Base-by-base conservation (phyloP, 2,329 filamentous ascomycete species). In the Diaporthe vaccinii region DNA sequence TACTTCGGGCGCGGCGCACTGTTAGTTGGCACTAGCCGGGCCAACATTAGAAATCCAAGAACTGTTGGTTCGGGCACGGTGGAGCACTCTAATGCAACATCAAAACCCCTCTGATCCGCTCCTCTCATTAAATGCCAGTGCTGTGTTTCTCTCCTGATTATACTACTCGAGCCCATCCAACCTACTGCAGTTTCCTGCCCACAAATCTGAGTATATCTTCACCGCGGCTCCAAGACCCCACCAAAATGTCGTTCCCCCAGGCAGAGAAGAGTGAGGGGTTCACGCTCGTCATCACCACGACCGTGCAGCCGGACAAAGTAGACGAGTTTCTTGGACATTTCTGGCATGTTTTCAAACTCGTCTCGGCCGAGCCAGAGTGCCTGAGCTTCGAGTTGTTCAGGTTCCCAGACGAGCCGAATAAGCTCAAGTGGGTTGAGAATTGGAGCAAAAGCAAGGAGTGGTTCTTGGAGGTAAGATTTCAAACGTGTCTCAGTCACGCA, bases 301-400 rank as follows among this genome's bases (percentile, higher is more conserved):
- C 62, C 14, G 46, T 68, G 5, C 22, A 68, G 46, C 46, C 46
- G 22, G 62, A 10, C 14, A 68, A 68, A 20, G 17, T 68, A 31
- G 62, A 68, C 14, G 62, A 68, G 31, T 68, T 51, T 3, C 62
- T 53, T 10, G 62, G 17, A 1, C 20, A 68, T 10, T 68, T 68
- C 31, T 68, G 46, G 46, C 34, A 53, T 25, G 46, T 39, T 25
- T 39, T 68, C 14, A 53, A 53, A 2, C 12, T 53, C 15, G 62
- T 22, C 6, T 25, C 62, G 12, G 46, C 62, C 14, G 62, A 68
- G 62, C 62, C 62, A 39, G 62, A 68, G 46, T 68, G 62, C 62
- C 62, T 68, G 62, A 68, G 62, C 31, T 68, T 68, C 46, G 62
- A 68, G 6, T 8, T 68, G 14, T 68, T 68, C 62, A n/a, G 62